These are phyloP conservation scores for Camellia japonica DNA, from an alignment of 148 eudicot species.

Conservation along the genomic window DNA sequence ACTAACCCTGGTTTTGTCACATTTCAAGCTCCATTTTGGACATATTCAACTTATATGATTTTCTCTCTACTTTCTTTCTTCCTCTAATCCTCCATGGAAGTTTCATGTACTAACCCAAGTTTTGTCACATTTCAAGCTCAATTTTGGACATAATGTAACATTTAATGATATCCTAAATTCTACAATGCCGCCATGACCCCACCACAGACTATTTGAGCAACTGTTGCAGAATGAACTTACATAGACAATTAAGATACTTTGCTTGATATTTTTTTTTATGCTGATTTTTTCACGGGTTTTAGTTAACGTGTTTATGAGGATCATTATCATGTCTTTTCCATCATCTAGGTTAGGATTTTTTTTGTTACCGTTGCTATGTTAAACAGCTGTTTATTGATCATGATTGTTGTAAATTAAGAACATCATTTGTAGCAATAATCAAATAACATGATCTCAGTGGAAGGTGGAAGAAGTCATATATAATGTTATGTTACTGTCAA, in stretches of 20 bases:
- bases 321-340: not conserved
- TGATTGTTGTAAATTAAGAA: no score
- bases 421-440: not conserved
- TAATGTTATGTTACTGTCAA: no score
- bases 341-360: not conserved
- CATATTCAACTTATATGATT: not conserved
- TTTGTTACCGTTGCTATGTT: not conserved
- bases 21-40: not conserved
- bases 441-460: not conserved
- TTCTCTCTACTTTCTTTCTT: slow-evolving; percentile 10
- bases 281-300: not conserved
- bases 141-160: not conserved
- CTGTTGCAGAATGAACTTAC: not conserved
- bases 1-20: not conserved
- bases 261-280: no score
- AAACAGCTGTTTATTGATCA: not conserved
- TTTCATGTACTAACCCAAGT: not conserved
- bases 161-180: not conserved
- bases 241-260: not conserved
- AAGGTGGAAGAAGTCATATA: not conserved
- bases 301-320: not conserved
- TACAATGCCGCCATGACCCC: not conserved
- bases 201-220: not conserved
- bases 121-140: not conserved
- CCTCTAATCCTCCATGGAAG: not conserved